Conservation (phyloP, 441 rosid genomes). For the Lepidium campestre region DNA sequence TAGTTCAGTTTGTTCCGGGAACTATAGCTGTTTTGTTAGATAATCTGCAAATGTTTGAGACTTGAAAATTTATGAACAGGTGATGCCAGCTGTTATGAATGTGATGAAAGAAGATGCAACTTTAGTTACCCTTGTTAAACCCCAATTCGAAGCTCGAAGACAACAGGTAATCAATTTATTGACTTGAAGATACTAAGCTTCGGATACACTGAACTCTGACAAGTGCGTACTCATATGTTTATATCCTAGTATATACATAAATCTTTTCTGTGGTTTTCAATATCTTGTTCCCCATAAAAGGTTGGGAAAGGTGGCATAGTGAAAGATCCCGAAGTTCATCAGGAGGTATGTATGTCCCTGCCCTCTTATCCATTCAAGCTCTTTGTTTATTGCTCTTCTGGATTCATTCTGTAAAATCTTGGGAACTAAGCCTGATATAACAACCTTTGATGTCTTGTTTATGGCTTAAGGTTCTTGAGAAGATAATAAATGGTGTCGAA, state of each 20-base stretch:
- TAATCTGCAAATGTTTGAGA: neutral
- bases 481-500: constrained; percentile 71
- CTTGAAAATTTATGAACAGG: constrained; percentile 36
- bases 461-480: constrained; percentile 44
- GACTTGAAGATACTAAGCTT: neutral
- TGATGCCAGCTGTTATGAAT: constrained; percentile 85
- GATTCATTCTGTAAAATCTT: neutral
- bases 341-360: constrained; percentile 48
- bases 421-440: neutral
- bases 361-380: neutral
- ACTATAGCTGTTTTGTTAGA: neutral
- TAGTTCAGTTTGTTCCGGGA: neutral
- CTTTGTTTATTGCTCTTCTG: neutral
- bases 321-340: constrained; percentile 81
- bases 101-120: constrained; percentile 79
- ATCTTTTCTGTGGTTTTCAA: neutral
- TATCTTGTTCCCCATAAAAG: constrained; percentile 30
- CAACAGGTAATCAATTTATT: constrained; percentile 51
- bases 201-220: neutral
- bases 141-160: constrained; percentile 94
- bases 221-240: neutral
- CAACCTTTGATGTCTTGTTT: constrained; percentile 4
- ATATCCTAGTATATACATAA: neutral
- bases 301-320: constrained; percentile 92
- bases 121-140: constrained; percentile 75